phyloP scores from a whole-genome alignment of 306 rosid species.

The Glycine tomentella region DNA sequence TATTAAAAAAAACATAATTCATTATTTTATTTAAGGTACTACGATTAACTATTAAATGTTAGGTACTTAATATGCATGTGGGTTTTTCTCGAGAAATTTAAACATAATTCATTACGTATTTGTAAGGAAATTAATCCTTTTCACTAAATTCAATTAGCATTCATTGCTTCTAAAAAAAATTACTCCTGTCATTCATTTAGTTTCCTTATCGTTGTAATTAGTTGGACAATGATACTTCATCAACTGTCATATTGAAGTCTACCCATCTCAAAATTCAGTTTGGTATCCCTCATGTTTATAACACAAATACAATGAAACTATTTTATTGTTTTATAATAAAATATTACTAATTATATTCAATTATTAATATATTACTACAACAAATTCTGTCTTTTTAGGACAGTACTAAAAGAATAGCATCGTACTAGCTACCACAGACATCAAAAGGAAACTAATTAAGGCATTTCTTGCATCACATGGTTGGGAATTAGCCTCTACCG shows the following conservation, averaged over 20 bases:
- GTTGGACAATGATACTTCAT: background rate
- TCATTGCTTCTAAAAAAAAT: no score
- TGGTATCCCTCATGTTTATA: background rate
- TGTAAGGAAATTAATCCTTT: background rate
- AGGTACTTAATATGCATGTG: no score
- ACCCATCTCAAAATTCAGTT: background rate
- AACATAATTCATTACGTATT: background rate
- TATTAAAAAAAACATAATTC: no score
- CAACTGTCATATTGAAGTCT: background rate
- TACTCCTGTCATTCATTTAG: no score
- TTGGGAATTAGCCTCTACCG: background rate
- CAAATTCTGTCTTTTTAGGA: background rate
- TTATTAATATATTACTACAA: background rate
- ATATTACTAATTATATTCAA: background rate
- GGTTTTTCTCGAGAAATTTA: background rate
- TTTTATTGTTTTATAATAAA: background rate
- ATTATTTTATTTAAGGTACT: no score
- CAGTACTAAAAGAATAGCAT: background rate
- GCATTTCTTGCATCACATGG: constrained; percentile 14
- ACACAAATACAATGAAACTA: background rate
- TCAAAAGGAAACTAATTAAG: background rate
- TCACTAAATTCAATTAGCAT: background rate
- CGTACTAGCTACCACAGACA: background rate
- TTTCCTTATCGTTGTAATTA: background rate
- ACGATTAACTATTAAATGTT: no score